These are phyloP conservation scores for Wickerhamomyces ciferrii DNA, from an alignment of 805 yeast genomes.

Conservation along the genomic window DNA sequence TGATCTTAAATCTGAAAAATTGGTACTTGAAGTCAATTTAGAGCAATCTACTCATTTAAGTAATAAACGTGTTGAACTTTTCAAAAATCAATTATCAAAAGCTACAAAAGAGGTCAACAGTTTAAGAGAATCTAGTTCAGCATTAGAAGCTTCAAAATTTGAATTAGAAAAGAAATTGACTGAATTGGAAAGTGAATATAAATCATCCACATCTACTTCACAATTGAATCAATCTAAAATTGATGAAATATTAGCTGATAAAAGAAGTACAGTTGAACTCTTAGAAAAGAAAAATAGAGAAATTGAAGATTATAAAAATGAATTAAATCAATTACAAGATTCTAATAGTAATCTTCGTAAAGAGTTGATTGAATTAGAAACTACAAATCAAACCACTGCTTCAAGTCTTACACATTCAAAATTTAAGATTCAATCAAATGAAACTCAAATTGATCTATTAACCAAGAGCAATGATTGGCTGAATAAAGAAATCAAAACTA, in stretches of 20 bases:
- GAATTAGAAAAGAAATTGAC: constrained; percentile 14
- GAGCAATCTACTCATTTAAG: constrained; percentile 34
- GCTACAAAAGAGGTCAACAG: constrained; percentile 18
- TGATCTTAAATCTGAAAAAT: constrained; percentile 30
- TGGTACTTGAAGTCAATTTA: constrained; percentile 30
- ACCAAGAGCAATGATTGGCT: constrained; percentile 36
- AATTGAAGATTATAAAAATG: constrained; percentile 28
- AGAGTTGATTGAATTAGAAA: constrained; percentile 32
- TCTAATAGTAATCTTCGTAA: constrained; percentile 34
- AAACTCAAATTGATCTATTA: constrained; percentile 37
- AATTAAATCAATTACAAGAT: constrained; percentile 29
- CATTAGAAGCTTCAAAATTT: constrained; percentile 16
- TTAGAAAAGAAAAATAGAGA: constrained; percentile 32
- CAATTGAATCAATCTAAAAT: constrained; percentile 7
- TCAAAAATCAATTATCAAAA: constrained; percentile 24
- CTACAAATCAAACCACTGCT: constrained; percentile 26
- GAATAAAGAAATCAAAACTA: constrained; percentile 31
- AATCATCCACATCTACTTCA: constrained; percentile 3
- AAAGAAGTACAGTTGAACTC: constrained; percentile 26
- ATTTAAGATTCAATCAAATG: constrained; percentile 30
- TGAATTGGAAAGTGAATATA: constrained; percentile 10
- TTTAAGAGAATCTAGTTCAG: constrained; percentile 15
- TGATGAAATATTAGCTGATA: constrained; percentile 18
- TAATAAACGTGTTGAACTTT: constrained; percentile 24
- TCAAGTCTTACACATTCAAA: constrained; percentile 23